These are phyloP conservation scores for Sphagnum magellanicum DNA, from an alignment of 228 moss, liverwort and hornwort species.

Conservation along the genomic window DNA sequence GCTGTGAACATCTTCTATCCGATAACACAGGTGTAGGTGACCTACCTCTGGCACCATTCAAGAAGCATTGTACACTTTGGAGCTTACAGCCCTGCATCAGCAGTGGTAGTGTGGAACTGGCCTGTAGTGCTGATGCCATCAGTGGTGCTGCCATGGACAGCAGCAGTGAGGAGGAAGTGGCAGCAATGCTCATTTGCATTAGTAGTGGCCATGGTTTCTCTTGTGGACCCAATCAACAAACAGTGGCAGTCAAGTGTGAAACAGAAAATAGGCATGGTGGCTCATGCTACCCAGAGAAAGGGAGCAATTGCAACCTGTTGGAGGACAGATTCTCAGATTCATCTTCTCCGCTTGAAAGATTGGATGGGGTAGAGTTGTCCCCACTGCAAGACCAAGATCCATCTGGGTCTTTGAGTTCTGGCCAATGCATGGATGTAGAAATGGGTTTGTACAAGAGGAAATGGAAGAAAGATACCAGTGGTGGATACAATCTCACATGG, in stretches of 20 bases:
- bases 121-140: conserved; percentile 14
- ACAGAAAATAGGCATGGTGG: background rate
- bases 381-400: background rate
- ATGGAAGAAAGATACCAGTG: background rate
- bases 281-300: background rate
- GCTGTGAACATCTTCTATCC: background rate
- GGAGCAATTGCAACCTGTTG: background rate
- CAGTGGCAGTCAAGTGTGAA: background rate
- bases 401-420: background rate
- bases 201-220: conserved; percentile 29
- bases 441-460: background rate
- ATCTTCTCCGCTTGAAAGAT: background rate
- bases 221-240: background rate
- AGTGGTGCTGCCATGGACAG: conserved; percentile 30
- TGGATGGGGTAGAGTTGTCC: background rate
- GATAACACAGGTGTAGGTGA: conserved; percentile 8
- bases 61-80: conserved; percentile 39
- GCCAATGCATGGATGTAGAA: background rate
- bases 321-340: background rate
- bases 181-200: conserved; percentile 42
- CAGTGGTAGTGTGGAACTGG: conserved; percentile 17
- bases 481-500: background rate
- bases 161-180: conserved; percentile 51
- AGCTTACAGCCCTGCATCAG: conserved; percentile 20
- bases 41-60: conserved; percentile 22